Evolutionary conservation across 2,329 filamentous ascomycete species (phyloP).

Genomic region (Exophiala bonariae): DNA sequence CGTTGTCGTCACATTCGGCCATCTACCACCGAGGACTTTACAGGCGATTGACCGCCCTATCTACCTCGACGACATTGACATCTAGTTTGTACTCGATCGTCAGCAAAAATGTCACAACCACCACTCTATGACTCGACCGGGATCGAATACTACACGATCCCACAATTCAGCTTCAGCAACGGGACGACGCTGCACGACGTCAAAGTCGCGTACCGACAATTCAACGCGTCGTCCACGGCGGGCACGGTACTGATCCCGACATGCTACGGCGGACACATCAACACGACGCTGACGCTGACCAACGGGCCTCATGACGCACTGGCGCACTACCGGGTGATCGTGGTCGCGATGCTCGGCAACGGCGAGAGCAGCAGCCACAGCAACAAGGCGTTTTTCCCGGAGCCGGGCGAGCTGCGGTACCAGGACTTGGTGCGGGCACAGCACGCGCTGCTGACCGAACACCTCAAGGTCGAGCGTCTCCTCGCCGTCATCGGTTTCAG

Average conservation of each 20-base stretch:
- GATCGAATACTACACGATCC: constrained; percentile 36
- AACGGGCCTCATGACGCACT: constrained; percentile 35
- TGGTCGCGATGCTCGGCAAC: constrained; percentile 50
- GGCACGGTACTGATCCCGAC: constrained; percentile 53
- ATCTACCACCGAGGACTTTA: no score
- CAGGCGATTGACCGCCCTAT: no score
- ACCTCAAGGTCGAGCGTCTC: constrained; percentile 36
- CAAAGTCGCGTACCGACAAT: constrained; percentile 43
- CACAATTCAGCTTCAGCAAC: constrained; percentile 40
- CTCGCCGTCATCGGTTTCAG: constrained; percentile 49
- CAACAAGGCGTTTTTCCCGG: constrained; percentile 44
- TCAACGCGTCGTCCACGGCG: constrained; percentile 38
- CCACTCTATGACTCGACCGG: constrained; percentile 27
- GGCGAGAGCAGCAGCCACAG: constrained; percentile 50
- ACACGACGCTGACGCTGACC: constrained; percentile 50
- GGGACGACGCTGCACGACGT: constrained; percentile 35
- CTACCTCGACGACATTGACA: no score
- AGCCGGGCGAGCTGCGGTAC: constrained; percentile 37
- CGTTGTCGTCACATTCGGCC: no score
- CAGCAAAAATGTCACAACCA: constrained; percentile 11
- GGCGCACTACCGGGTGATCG: constrained; percentile 44
- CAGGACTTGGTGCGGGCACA: constrained; percentile 47
- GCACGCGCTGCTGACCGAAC: constrained; percentile 38
- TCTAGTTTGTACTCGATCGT: no score
- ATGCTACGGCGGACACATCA: constrained; percentile 56